A percentile compares a stretch with the other conserved stretches of the same genome.
Evolutionary conservation across 2,329 filamentous ascomycete species (phyloP).

Genomic region (Madurella fahalii): DNA sequence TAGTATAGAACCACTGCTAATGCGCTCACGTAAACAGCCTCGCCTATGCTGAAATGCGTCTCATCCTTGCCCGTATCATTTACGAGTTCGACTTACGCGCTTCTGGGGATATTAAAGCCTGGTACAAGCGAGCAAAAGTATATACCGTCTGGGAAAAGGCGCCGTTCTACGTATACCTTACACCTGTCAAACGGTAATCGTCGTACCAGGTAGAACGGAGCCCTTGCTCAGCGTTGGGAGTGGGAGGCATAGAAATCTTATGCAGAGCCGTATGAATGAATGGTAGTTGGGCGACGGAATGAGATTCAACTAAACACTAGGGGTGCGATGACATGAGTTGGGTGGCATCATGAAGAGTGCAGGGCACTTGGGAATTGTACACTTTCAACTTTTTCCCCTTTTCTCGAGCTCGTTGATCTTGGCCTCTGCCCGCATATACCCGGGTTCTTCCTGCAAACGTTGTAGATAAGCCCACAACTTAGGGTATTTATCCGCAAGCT

Average conservation of each 20-base stretch:
- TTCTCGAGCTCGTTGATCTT: constrained; percentile 38
- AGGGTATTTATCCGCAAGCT: constrained; percentile 28
- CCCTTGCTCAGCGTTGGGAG: too few species aligned
- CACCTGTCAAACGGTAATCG: background rate
- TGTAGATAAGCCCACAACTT: constrained; percentile 43
- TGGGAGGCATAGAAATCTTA: too few species aligned
- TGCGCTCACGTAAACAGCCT: background rate
- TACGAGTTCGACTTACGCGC: constrained; percentile 4
- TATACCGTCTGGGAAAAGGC: background rate
- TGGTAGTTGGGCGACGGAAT: too few species aligned
- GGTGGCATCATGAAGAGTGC: too few species aligned
- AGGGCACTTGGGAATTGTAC: too few species aligned
- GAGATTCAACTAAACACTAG: too few species aligned
- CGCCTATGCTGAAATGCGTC: constrained; percentile 6
- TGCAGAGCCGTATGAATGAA: too few species aligned
- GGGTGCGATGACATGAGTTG: too few species aligned
- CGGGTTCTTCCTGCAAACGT: constrained; percentile 39
- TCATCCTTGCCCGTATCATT: constrained; percentile 5
- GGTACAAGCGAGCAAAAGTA: background rate
- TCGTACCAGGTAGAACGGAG: background rate
- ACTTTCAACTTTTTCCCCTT: background rate
- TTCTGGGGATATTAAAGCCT: background rate
- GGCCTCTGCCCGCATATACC: constrained; percentile 42
- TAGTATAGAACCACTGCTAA: too few species aligned
- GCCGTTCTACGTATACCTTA: background rate